Conservation (phyloP, 495 filamentous ascomycete genomes). For the Penicillium lividum region DNA sequence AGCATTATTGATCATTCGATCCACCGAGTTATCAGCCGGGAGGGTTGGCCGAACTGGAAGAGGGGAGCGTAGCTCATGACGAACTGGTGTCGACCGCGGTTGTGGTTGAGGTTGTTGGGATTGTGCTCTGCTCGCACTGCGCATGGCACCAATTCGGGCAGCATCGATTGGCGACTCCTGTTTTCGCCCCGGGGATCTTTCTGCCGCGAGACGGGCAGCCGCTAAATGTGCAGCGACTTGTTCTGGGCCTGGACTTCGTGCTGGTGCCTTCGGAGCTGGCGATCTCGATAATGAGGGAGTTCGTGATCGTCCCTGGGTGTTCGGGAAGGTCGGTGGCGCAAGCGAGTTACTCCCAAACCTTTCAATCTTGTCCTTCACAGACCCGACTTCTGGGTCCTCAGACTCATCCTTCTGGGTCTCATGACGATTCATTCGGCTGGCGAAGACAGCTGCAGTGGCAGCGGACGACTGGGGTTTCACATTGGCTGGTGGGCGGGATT, state of each 20-base stretch:
- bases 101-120: slow-evolving; percentile 19
- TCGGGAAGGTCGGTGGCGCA: slow-evolving; percentile 7
- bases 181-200: slow-evolving; percentile 28
- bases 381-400: slow-evolving; percentile 37
- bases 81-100: slow-evolving; percentile 12
- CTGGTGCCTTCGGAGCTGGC: not conserved
- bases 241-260: slow-evolving; percentile 23
- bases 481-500: slow-evolving; percentile 22
- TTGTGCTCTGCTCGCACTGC: slow-evolving; percentile 24
- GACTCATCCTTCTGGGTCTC: slow-evolving; percentile 21
- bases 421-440: slow-evolving; percentile 23
- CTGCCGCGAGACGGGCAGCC: slow-evolving; percentile 38
- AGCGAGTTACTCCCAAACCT: slow-evolving; percentile 30
- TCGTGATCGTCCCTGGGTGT: slow-evolving; percentile 14
- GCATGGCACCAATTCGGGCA: slow-evolving; percentile 24
- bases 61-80: slow-evolving; percentile 19
- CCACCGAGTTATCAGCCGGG: slow-evolving; percentile 7
- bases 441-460: slow-evolving; percentile 19
- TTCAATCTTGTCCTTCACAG: slow-evolving; percentile 47
- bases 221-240: slow-evolving; percentile 42
- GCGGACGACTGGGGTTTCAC: slow-evolving; percentile 18
- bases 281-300: slow-evolving; percentile 18
- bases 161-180: slow-evolving; percentile 13
- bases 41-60: slow-evolving; percentile 16
- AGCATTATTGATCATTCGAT: slow-evolving; percentile 21